Evolutionary conservation across 257 asterid genomes (phyloP), one percentile per base, ranked within the genome.

Genomic region (Salvia miltiorrhiza): DNA sequence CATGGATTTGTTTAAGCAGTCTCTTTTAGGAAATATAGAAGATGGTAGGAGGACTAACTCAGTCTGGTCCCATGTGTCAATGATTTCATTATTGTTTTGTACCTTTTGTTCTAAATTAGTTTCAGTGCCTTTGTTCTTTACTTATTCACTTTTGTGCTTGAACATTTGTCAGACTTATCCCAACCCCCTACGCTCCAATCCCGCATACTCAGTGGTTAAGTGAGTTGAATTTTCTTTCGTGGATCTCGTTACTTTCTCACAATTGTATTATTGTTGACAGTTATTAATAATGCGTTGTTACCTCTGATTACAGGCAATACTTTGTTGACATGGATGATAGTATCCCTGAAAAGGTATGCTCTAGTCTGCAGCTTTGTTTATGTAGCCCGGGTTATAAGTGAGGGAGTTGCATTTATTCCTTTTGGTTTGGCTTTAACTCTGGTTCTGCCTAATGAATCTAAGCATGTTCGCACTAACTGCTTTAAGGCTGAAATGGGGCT

Each of bases 131-230:
- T 43, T 21, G 14, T 60, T 16, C 28, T 70, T 7, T 56, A 17
- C 26, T 28, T 56, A 44, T 65, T 73, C 63, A 70, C 20, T 9
- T 50, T 70, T 76, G 16, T 77, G 47, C 77, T 76, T 72, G 66
- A 61, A 66, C 72, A 67, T 10, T 72, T 73, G 65, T 65, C 86
- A 85, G 90, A 77, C 83, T 63, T 83, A 82, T 73, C 86, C 86
- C 33, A 85, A 85, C 65, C 90, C 90, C 12, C 73, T 85, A 28
- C 86, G 83, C 69, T 82, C 82, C 58, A 85, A 82, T 75, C 90
- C 88, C 17, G 84, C 90, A 57, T 83, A 85, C 69, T 83, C 90
- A 35, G 90, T 85, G 78, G 90, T 85, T 37, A 85, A 83, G 86
- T 84, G 55, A 78, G 88, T 76, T 61, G 50, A 52, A 53, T 50